A percentile compares a stretch with the other conserved stretches of the same genome.
phyloP scores from a whole-genome alignment of 176 grass and related monocot genomes.

The Carex kokanica region DNA sequence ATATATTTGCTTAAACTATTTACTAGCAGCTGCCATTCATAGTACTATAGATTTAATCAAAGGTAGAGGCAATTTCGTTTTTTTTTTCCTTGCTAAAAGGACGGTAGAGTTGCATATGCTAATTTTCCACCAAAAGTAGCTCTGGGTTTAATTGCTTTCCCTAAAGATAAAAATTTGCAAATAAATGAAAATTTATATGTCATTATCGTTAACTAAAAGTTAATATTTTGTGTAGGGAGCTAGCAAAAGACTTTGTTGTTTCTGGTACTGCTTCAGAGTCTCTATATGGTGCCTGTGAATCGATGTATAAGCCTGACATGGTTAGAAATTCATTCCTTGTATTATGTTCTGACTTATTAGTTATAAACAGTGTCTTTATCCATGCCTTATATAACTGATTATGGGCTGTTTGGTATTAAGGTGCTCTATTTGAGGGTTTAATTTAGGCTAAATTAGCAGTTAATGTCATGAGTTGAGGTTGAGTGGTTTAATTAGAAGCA shows the following conservation, averaged over 20 bases:
- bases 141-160: not conserved
- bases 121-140: not conserved
- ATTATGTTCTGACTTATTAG: not conserved
- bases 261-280: constrained; percentile 85
- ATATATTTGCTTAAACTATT: not conserved
- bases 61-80: not conserved
- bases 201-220: not conserved
- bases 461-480: not conserved
- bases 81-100: not conserved
- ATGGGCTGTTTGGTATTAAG: not conserved
- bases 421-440: not conserved
- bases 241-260: constrained; percentile 96
- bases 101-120: not conserved
- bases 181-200: not conserved
- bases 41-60: not conserved
- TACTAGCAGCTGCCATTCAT: not conserved
- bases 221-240: constrained; percentile 56
- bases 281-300: constrained; percentile 88
- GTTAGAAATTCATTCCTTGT: constrained; percentile 45
- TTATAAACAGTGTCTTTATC: not conserved
- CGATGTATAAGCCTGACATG: constrained; percentile 98
- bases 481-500: not conserved
- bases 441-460: not conserved
- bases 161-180: not conserved
- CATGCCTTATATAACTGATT: not conserved